phyloP scores from a whole-genome alignment of 2,329 filamentous ascomycete genomes.

The Diaporthe aspalathi region DNA sequence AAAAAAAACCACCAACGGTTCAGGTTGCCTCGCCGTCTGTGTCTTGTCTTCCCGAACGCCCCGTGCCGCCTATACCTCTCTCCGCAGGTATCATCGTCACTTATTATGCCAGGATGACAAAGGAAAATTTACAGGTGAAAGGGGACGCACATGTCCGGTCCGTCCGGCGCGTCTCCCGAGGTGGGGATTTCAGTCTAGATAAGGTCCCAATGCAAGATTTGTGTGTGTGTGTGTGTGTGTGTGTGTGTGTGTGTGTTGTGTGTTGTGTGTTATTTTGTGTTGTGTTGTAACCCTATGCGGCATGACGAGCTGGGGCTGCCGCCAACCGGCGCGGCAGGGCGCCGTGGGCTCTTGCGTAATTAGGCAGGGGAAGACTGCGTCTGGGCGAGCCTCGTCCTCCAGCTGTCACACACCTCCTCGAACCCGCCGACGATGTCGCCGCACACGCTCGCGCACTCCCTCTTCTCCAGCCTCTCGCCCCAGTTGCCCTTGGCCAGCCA shows the following conservation, averaged over 20 bases:
- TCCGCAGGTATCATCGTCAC: conserved; percentile 35
- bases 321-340: background rate
- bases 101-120: conserved; percentile 31
- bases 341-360: conserved; percentile 4
- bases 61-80: conserved; percentile 2
- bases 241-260: too few relatives aligned
- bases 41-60: conserved; percentile 33
- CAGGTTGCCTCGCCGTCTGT: background rate
- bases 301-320: background rate
- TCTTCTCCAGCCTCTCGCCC: conserved; percentile 78
- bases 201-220: conserved; percentile 1
- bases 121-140: conserved; percentile 22
- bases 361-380: conserved; percentile 61
- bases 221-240: too few relatives aligned
- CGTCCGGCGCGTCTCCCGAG: background rate
- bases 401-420: conserved; percentile 87
- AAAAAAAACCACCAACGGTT: background rate
- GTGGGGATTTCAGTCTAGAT: conserved; percentile 18
- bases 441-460: conserved; percentile 87
- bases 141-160: background rate
- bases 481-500: conserved; percentile 88
- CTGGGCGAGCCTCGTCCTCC: conserved; percentile 79
- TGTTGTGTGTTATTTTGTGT: background rate
- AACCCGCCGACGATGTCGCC: conserved; percentile 91
- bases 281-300: background rate